Evolutionary conservation across 345 rosid species (phyloP).

Genomic region (Abelmoschus esculentus): DNA sequence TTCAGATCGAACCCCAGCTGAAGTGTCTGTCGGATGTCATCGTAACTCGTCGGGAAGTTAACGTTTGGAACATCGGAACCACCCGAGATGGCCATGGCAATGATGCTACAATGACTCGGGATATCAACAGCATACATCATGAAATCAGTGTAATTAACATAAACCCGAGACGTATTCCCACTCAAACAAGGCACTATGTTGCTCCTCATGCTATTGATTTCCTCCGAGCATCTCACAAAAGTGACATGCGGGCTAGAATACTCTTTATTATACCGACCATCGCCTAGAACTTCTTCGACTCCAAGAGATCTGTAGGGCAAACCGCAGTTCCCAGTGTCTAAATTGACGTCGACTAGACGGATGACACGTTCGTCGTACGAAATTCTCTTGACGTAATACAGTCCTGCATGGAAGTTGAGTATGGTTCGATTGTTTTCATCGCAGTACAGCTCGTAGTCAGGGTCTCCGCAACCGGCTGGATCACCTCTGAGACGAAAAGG

Average conservation of each 20-base stretch:
- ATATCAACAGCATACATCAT: background rate
- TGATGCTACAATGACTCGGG: background rate
- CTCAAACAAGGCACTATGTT: background rate
- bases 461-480: background rate
- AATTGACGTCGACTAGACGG: conserved; percentile 25
- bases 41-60: conserved; percentile 1
- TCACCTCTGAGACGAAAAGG: background rate
- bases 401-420: conserved; percentile 4
- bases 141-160: background rate
- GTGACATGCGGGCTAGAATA: background rate
- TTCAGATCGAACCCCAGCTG: conserved; percentile 31
- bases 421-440: background rate
- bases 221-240: background rate
- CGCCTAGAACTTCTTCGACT: background rate
- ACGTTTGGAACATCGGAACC: background rate
- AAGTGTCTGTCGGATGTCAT: conserved; percentile 18
- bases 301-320: conserved; percentile 23
- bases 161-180: background rate
- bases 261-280: conserved; percentile 10
- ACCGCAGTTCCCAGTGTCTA: conserved; percentile 22
- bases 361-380: conserved; percentile 9
- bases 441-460: background rate
- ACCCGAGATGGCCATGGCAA: background rate
- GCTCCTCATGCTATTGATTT: background rate
- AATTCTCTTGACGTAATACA: conserved; percentile 23